phyloP scores from a whole-genome alignment of 306 rosid genomes.

The Carpinus viminea region DNA sequence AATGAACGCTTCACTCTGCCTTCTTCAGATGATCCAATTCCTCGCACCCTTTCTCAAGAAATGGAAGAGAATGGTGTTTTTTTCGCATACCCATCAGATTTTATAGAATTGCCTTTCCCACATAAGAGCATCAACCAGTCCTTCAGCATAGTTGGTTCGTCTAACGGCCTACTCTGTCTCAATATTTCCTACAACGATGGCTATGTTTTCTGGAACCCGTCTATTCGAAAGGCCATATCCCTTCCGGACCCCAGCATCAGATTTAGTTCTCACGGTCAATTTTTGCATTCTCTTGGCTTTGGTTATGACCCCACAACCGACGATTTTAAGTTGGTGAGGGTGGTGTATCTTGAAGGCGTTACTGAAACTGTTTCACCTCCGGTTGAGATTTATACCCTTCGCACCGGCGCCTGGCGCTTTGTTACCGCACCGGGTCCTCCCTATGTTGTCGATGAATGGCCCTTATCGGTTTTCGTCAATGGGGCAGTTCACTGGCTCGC shows the following conservation, averaged over 20 bases:
- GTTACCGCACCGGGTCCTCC: not conserved
- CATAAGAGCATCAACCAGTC: not conserved
- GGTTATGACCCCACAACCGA: not conserved
- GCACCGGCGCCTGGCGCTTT: not conserved
- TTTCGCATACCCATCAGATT: not conserved
- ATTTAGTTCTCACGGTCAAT: not conserved
- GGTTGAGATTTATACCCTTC: not conserved
- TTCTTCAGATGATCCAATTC: not conserved
- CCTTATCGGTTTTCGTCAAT: not conserved
- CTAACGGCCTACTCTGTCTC: conserved; percentile 2
- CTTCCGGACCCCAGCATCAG: not conserved
- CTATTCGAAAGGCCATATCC: not conserved
- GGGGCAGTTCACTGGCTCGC: not conserved
- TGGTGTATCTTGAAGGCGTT: too few species aligned
- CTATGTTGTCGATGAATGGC: not conserved
- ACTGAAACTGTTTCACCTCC: not conserved
- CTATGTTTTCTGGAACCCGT: conserved; percentile 1
- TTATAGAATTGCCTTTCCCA: not conserved
- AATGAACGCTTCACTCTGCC: not conserved
- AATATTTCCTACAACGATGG: not conserved
- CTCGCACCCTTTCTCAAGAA: not conserved
- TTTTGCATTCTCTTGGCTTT: not conserved
- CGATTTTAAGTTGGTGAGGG: not conserved
- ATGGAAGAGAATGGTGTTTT: not conserved
- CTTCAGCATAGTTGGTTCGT: not conserved